Base-by-base conservation (phyloP, 441 rosid species). In the Adansonia gregorii region DNA sequence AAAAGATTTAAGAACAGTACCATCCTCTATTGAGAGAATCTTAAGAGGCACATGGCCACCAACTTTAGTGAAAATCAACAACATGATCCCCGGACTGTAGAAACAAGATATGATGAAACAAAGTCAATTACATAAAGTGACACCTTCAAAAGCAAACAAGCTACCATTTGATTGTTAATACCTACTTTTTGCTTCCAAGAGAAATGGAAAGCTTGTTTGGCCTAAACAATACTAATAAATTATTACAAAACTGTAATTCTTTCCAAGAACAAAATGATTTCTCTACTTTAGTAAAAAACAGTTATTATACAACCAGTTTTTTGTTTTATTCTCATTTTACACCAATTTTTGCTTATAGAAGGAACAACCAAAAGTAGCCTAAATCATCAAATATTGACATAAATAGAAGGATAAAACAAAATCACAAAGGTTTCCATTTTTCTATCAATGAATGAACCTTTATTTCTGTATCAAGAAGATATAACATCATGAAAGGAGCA, bases 11-110 rank as follows among this genome's bases (percentile, higher is more conserved):
- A 92, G 95, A 79, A 92, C 92, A 0, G 91, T 91, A 64, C 97
- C 97, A 85, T 92, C 97, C 84, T 92, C 97, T 78, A 92, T 92
- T 24, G 94, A 91, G 46, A 92, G 86, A 79, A 92, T 91, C 81
- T 89, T 88, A 60, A 92, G 91, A 78, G 91, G 92, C 54, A 92
- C 92, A 41, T 88, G 89, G 80, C 97, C 76, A 14, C 83, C 81
- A 65, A 86, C 82, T 88, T 91, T 86, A 68, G 85, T 76, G 82
- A 89, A 91, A 82, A 92, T 92, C 89, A 92, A 82, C 74, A 92
- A 76, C 97, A 92, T 91, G 83, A 92, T 91, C 60, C 97, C 93
- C 0, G 97, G 97, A 79, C 97, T 92, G 91, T 77, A 67, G 77
- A 71, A 35, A 71, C 17, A 48, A 65, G 3, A 67, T 64, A 74